phyloP scores from a whole-genome alignment of 495 filamentous ascomycete genomes.

The Hypoxylon subgilvum region DNA sequence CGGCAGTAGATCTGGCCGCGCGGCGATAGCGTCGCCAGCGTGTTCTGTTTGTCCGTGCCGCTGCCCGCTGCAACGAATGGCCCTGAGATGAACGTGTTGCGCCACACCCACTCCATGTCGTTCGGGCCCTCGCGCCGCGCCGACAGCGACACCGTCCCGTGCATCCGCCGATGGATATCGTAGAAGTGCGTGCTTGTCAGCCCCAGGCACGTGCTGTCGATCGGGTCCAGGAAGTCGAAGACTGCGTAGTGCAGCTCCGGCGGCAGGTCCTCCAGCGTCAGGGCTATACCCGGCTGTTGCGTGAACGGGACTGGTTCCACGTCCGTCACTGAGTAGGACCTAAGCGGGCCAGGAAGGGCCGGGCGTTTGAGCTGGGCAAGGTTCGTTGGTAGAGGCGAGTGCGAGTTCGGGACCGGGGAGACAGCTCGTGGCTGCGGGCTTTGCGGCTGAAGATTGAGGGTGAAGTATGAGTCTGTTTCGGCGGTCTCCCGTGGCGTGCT shows the following conservation, averaged over 20 bases:
- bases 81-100: slow-evolving; percentile 45
- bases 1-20: slow-evolving; percentile 56
- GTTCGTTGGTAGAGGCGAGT: slow-evolving; percentile 2
- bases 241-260: slow-evolving; percentile 64
- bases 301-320: slow-evolving; percentile 51
- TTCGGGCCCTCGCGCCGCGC: slow-evolving; percentile 58
- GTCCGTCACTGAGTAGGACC: slow-evolving; percentile 58
- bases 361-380: slow-evolving; percentile 7
- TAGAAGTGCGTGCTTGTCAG: slow-evolving; percentile 59
- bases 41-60: slow-evolving; percentile 39
- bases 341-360: slow-evolving; percentile 11
- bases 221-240: slow-evolving; percentile 59
- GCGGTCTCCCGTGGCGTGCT: slow-evolving; percentile 18
- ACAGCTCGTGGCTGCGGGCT: slow-evolving; percentile 1
- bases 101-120: slow-evolving; percentile 62
- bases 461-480: slow-evolving; percentile 30
- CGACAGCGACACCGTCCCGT: slow-evolving; percentile 56
- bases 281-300: slow-evolving; percentile 42
- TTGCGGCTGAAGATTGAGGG: slow-evolving; percentile 18
- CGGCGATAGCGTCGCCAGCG: slow-evolving; percentile 48
- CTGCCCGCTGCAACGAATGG: slow-evolving; percentile 39
- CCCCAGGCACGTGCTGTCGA: slow-evolving; percentile 62
- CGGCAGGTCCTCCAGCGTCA: slow-evolving; percentile 57
- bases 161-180: slow-evolving; percentile 55
- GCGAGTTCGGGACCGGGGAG: slow-evolving; percentile 6